phyloP scores from a whole-genome alignment of 805 yeast genomes.

The Candida ipomoeae region DNA sequence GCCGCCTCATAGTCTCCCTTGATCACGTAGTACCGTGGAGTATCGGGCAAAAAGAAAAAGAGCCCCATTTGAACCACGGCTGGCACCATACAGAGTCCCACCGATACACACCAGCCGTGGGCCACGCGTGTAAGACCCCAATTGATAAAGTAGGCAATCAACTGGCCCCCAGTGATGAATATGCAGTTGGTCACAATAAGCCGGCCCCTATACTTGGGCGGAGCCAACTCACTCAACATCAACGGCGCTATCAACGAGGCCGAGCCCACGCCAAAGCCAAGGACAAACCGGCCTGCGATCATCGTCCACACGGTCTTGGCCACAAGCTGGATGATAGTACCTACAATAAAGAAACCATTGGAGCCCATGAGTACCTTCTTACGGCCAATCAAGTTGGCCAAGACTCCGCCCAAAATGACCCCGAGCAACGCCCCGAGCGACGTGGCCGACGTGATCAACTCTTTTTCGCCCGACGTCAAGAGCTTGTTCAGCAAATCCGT shows the following conservation, averaged over 20 bases:
- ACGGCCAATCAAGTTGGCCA: slow-evolving; percentile 83
- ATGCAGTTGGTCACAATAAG: slow-evolving; percentile 83
- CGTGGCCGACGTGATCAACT: slow-evolving; percentile 89
- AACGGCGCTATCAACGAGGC: slow-evolving; percentile 94
- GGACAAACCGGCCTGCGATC: slow-evolving; percentile 85
- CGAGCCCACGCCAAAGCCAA: slow-evolving; percentile 96
- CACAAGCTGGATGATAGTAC: slow-evolving; percentile 80
- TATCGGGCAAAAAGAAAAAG: slow-evolving; percentile 87
- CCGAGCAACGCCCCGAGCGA: slow-evolving; percentile 89
- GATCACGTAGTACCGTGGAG: slow-evolving; percentile 86
- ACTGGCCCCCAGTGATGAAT: slow-evolving; percentile 92
- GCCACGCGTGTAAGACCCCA: slow-evolving; percentile 71
- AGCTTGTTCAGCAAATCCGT: slow-evolving; percentile 53
- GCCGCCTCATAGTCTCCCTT: slow-evolving; percentile 66
- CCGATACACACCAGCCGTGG: slow-evolving; percentile 91
- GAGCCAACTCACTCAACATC: slow-evolving; percentile 89
- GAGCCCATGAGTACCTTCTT: slow-evolving; percentile 81
- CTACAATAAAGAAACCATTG: slow-evolving; percentile 74
- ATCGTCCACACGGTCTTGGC: slow-evolving; percentile 82
- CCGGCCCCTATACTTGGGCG: slow-evolving; percentile 86
- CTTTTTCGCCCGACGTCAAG: slow-evolving; percentile 75
- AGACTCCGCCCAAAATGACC: slow-evolving; percentile 70
- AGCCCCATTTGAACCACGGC: slow-evolving; percentile 71
- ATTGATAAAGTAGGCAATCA: slow-evolving; percentile 90
- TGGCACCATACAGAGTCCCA: slow-evolving; percentile 87